Base-by-base conservation (phyloP, 352 stramenopile species). In the Lagenidium sp. region DNA sequence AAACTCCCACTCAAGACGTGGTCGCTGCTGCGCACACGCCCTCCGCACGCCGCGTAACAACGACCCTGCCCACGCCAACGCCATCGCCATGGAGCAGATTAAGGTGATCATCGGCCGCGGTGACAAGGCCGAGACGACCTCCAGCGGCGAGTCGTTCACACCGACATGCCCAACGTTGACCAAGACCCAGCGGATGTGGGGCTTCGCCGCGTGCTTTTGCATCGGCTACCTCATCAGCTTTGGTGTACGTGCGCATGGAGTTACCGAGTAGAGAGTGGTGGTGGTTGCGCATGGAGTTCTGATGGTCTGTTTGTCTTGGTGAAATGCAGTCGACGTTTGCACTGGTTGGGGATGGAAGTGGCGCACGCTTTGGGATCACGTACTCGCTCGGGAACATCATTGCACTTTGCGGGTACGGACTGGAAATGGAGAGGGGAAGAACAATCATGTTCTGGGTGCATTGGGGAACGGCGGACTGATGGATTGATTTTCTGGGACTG, bases 321-420 rank as follows among this genome's bases (percentile, higher is more conserved):
- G 18, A 6, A 21, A 44, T 7, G 8, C 36, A 93, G 81, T 88
- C 81, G 30, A 90, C 78, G 35, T 85, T 93, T 42, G 77, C 77
- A 12, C 60, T 93, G 25, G 78, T 90, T 8, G 76, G 81, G 23
- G 63, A 69, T 13, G 63, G 77, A 34, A 88, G 68, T 30, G 81
- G 73, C 46, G 57, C 81, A 37, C 85, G 80, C 55, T 93, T 93
- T 44, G 81, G 77, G 22, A 66, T 93, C 55, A 83, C 65, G 18
- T 90, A 93, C 60, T 85, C 60, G 51, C 41, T 93, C 21, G 81
- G 81, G 30, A 90, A 88, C 53, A 59, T 93, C 49, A 83, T 93
- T 37, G 75, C 81, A 21, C 68, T 93, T 25, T 90, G 77, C 56
- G 75, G 72, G 80, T 92, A 63, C 20, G 59, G 50, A 16, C 10